Percentiles rank a stretch among this genome's conserved stretches.
Evolutionary conservation across 495 filamentous ascomycete species (phyloP).

Genomic region (Tuber borchii): DNA sequence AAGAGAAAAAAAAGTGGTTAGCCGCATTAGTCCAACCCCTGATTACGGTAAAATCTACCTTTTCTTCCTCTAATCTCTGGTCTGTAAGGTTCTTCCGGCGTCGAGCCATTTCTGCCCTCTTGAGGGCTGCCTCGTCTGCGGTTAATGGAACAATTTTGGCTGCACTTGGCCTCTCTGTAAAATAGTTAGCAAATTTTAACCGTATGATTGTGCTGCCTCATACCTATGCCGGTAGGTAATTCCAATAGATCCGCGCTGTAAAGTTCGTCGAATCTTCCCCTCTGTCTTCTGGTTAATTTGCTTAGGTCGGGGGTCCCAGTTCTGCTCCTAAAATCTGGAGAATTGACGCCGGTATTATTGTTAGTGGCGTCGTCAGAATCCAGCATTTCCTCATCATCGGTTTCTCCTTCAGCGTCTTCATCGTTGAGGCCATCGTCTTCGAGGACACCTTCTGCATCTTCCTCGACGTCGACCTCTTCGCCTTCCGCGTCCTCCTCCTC

Average conservation of each 20-base stretch:
- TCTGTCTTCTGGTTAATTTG: conserved; percentile 82
- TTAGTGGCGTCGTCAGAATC: conserved; percentile 57
- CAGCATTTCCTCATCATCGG: conserved; percentile 51
- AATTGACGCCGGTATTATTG: conserved; percentile 47
- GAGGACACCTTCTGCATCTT: conserved; percentile 33
- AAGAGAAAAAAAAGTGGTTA: not conserved
- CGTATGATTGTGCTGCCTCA: conserved; percentile 20
- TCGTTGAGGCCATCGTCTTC: conserved; percentile 54
- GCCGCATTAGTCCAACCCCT: not conserved
- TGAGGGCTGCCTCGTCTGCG: conserved; percentile 90
- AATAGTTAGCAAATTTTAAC: conserved; percentile 1
- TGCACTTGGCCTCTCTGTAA: conserved; percentile 31
- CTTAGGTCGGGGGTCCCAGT: conserved; percentile 61
- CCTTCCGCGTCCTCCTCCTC: conserved; percentile 51
- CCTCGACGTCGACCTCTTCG: conserved; percentile 46
- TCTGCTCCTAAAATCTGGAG: conserved; percentile 37
- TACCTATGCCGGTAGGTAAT: conserved; percentile 68
- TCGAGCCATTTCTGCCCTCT: conserved; percentile 90
- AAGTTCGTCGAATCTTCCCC: conserved; percentile 63
- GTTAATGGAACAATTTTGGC: conserved; percentile 53
- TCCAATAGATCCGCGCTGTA: conserved; percentile 69
- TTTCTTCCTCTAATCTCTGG: conserved; percentile 97
- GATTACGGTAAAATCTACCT: conserved; percentile 51
- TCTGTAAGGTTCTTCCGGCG: conserved; percentile 93
- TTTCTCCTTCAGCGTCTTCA: conserved; percentile 55